Conservation (phyloP, 1,284 basidiomycete species). For the Pterulicium gracile region DNA sequence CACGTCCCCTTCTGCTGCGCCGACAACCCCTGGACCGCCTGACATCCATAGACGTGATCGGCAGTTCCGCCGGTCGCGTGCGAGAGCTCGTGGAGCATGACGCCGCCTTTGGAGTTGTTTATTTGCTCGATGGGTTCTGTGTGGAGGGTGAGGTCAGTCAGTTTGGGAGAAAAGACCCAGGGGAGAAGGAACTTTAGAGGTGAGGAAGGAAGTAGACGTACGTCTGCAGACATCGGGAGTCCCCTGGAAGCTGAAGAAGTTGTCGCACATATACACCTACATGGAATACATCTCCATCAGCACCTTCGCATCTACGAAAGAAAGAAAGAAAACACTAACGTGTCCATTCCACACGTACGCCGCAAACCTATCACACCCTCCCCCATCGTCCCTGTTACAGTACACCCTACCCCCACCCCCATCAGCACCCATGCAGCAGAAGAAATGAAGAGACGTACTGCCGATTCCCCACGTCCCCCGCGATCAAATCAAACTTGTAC, state of each 20-base stretch:
- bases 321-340: too few species aligned
- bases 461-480: background rate
- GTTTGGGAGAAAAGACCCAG: too few species aligned
- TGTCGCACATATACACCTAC: background rate
- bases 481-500: constrained; percentile 1
- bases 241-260: background rate
- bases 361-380: background rate
- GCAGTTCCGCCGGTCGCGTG: background rate
- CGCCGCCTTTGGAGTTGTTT: background rate
- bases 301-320: too few species aligned
- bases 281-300: background rate
- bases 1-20: background rate
- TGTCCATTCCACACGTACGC: too few species aligned
- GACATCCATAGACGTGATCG: background rate
- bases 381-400: background rate
- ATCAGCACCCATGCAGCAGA: background rate
- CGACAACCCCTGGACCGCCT: background rate
- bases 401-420: background rate
- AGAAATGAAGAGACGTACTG: background rate
- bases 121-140: background rate
- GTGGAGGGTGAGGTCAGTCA: background rate
- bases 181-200: too few species aligned
- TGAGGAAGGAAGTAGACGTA: background rate
- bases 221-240: background rate
- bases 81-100: constrained; percentile 3